Conservation (phyloP, 306 rosid genomes). For the Quercus variabilis region DNA sequence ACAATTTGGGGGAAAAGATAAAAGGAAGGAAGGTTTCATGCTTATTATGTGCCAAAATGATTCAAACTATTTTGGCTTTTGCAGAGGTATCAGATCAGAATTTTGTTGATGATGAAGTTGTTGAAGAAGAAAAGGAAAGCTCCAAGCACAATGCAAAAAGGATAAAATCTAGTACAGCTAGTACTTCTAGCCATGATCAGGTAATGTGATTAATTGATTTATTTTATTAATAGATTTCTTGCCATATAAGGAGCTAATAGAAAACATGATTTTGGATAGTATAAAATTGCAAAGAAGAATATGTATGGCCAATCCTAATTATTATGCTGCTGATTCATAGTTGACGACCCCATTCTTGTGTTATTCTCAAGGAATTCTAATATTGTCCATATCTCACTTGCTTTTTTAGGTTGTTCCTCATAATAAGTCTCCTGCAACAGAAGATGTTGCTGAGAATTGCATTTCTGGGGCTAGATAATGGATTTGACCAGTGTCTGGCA, state of each 20-base stretch:
- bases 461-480: slow-evolving; percentile 23
- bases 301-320: no score
- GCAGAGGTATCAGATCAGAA: slow-evolving; percentile 81
- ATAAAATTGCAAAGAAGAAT: no score
- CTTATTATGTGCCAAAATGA: background rate
- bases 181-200: slow-evolving; percentile 38
- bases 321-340: no score
- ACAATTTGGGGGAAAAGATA: background rate
- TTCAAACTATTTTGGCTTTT: background rate
- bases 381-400: background rate
- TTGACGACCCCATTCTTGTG: background rate
- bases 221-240: background rate
- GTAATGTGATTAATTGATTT: slow-evolving; percentile 19
- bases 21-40: no score
- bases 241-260: no score
- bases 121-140: slow-evolving; percentile 15
- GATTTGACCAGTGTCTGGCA: background rate
- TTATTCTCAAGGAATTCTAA: background rate
- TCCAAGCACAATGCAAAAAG: slow-evolving; percentile 26
- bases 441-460: slow-evolving; percentile 26
- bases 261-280: no score
- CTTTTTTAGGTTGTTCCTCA: slow-evolving; percentile 43
- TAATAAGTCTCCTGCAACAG: slow-evolving; percentile 18
- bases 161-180: slow-evolving; percentile 17
- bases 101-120: slow-evolving; percentile 60